Evolutionary conservation across 257 asterid genomes (phyloP), one percentile per base, ranked within the genome.

Genomic region (Thymus mandschuricus): DNA sequence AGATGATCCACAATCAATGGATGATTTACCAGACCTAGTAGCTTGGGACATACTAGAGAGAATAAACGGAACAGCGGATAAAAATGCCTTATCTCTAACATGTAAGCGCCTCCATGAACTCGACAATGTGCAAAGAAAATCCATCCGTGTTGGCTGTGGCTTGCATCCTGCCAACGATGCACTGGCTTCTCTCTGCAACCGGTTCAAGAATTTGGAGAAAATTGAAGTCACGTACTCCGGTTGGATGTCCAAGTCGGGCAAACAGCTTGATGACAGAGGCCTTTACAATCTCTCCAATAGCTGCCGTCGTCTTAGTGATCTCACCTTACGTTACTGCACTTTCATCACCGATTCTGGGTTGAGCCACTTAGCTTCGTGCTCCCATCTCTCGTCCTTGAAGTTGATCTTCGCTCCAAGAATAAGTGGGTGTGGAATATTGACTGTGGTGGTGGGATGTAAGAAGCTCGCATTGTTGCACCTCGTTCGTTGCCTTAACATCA

Each of bases 221-320:
- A 83, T 92, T 6, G 96, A 92, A 70, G 87, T 92, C 55, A 71
- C 80, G 52, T 90, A 92, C 84, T 81, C 90, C 1, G 98, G 97
- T 72, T 92, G 97, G 97, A 87, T 88, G 97, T 92, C 95, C 40
- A 88, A 78, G 64, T 83, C 85, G 67, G 98, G 98, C 3, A 87
- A 82, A 71, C 98, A 92, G 68, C 74, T 90, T 56, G 96, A 87
- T 62, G 97, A 90, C 63, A 66, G 73, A 60, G 96, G 95, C 40
- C 86, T 92, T 75, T 57, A 49, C 64, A 66, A 75, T 55, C 91
- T 92, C 68, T 85, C 97, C 10, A 63, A 38, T 48, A 69, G 72
- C 77, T 92, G 98, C 69, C 89, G 86, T 64, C 64, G 11, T 21
- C 76, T 92, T 8, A 76, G 68, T n/a, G 88, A 84, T 68, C 87